phyloP scores from a whole-genome alignment of 495 filamentous ascomycete species.

The Penicillium robsamsonii region DNA sequence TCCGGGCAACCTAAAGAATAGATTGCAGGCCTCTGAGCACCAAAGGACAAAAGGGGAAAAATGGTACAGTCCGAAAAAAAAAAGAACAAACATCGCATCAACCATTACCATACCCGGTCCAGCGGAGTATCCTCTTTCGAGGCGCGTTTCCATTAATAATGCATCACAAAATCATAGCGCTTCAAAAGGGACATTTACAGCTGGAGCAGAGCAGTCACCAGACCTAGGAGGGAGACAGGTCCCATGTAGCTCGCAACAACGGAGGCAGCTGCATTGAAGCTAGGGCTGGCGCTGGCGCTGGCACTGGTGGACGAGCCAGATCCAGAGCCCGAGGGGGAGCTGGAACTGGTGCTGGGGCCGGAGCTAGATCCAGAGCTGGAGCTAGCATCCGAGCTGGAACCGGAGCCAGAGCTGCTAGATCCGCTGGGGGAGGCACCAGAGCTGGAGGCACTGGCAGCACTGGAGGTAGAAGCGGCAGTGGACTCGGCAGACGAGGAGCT shows the following conservation, averaged over 20 bases:
- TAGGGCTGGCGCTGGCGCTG: constrained; percentile 21
- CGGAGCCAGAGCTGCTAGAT: constrained; percentile 23
- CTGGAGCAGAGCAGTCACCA: constrained; percentile 39
- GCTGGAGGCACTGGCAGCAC: constrained; percentile 10
- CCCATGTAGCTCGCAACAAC: constrained; percentile 25
- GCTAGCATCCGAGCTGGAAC: constrained; percentile 13
- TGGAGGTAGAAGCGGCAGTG: constrained; percentile 18
- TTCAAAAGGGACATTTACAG: constrained; percentile 27
- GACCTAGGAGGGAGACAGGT: constrained; percentile 31
- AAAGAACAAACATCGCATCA: constrained; percentile 9
- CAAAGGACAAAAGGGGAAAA: constrained; percentile 11
- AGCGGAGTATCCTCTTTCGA: constrained; percentile 24
- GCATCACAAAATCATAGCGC: constrained; percentile 17
- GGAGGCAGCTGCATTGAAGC: constrained; percentile 29
- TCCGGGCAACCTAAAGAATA: background rate
- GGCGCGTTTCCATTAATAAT: constrained; percentile 22
- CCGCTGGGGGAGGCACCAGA: constrained; percentile 12
- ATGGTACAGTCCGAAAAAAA: constrained; percentile 17
- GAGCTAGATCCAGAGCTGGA: constrained; percentile 12
- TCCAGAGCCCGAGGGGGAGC: constrained; percentile 4
- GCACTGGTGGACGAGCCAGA: constrained; percentile 16
- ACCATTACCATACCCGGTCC: constrained; percentile 24
- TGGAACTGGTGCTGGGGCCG: background rate
- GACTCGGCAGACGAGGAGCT: constrained; percentile 18
- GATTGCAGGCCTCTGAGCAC: background rate